Conservation (phyloP, 1,284 basidiomycete species). For the Flammula alnicola region DNA sequence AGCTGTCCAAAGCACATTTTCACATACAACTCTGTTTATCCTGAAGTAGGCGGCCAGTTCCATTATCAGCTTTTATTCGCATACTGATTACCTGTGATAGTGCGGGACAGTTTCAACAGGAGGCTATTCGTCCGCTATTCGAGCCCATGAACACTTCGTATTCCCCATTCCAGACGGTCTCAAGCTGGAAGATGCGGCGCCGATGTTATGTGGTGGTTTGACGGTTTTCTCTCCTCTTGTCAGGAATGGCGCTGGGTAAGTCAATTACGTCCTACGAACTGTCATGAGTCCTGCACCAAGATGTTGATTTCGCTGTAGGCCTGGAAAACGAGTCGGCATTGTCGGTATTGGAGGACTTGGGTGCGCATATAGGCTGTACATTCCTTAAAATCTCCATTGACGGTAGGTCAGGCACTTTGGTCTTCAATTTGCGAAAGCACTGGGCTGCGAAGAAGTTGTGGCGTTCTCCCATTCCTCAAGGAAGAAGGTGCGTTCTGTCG, state of each 20-base stretch:
- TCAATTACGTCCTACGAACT: not conserved
- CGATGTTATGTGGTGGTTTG: conserved; percentile 68
- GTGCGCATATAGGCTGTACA: conserved; percentile 29
- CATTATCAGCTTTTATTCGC: not conserved
- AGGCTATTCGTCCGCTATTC: conserved; percentile 61
- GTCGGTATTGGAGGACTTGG: conserved; percentile 61
- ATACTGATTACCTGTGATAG: not conserved
- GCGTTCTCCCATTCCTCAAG: conserved; percentile 66
- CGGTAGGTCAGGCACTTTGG: conserved; percentile 49
- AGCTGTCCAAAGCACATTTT: conserved; percentile 30
- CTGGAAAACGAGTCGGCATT: conserved; percentile 71
- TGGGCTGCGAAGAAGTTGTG: conserved; percentile 58
- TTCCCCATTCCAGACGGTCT: conserved; percentile 71
- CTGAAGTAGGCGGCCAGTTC: conserved; percentile 35
- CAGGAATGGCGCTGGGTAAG: conserved; percentile 55
- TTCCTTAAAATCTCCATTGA: conserved; percentile 21
- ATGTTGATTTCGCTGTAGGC: conserved; percentile 31
- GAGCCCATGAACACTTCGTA: conserved; percentile 70
- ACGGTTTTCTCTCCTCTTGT: conserved; percentile 71
- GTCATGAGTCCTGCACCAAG: not conserved
- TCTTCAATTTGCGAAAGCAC: conserved; percentile 59
- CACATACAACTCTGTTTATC: conserved; percentile 49
- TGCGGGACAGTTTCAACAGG: conserved; percentile 54
- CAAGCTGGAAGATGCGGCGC: conserved; percentile 45
- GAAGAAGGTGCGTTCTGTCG: conserved; percentile 48